Conservation (phyloP, 73 alveolate species). For the Tetrahymena elliotti region DNA sequence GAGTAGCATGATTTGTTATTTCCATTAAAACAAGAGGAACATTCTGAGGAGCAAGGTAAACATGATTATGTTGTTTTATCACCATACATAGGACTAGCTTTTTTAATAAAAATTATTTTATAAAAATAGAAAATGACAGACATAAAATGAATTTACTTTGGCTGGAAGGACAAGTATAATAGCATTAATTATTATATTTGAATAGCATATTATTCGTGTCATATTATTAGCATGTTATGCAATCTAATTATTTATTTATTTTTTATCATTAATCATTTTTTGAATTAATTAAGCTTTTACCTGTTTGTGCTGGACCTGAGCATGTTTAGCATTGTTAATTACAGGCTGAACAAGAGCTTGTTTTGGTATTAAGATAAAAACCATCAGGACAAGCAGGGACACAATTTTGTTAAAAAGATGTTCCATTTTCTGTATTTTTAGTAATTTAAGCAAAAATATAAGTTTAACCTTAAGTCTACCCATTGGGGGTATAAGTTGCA, state of each 20-base stretch:
- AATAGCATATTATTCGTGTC: not conserved
- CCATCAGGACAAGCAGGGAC: not conserved
- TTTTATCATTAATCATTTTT: not conserved
- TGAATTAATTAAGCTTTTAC: not conserved
- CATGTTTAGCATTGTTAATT: not conserved
- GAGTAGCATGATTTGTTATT: not conserved
- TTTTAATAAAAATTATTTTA: not conserved
- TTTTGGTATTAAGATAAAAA: not conserved
- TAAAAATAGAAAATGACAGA: not conserved
- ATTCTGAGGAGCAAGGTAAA: not conserved
- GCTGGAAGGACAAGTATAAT: not conserved
- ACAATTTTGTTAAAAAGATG: not conserved
- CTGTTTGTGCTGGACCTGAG: not conserved
- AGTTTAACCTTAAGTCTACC: not conserved
- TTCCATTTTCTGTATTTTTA: not conserved
- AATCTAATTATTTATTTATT: not conserved
- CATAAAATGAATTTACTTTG: not conserved
- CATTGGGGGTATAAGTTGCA: not conserved
- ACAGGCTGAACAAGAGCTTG: not conserved
- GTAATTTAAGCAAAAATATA: not conserved
- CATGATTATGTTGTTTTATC: not conserved
- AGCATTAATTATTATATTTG: not conserved
- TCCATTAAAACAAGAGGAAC: not conserved
- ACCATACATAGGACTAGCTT: not conserved
- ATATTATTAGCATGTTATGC: not conserved